Evolutionary conservation across 352 stramenopile species (phyloP).

Genomic region (Thalassiosira sp.): DNA sequence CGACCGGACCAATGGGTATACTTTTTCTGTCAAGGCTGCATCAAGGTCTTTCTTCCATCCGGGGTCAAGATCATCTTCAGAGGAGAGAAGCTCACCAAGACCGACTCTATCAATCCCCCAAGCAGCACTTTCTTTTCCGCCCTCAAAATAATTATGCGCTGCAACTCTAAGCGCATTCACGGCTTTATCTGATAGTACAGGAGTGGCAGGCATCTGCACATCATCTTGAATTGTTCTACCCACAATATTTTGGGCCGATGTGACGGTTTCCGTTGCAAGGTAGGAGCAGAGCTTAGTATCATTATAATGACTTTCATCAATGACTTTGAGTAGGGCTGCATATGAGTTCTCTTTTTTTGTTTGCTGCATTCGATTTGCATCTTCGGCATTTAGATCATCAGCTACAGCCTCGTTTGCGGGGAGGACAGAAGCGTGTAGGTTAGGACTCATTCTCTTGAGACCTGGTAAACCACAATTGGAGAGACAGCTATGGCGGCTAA

Average conservation of each 20-base stretch:
- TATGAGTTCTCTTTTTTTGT: constrained; percentile 33
- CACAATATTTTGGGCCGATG: neutral
- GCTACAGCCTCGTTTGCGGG: too few relatives aligned
- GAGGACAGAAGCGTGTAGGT: too few relatives aligned
- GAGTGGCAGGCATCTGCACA: neutral
- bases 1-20: constrained; percentile 45
- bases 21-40: constrained; percentile 19
- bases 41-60: constrained; percentile 24
- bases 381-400: neutral
- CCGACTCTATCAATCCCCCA: constrained; percentile 26
- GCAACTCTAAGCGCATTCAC: constrained; percentile 24
- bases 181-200: constrained; percentile 30
- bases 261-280: constrained; percentile 27
- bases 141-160: constrained; percentile 38
- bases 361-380: neutral
- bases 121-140: neutral
- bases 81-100: constrained; percentile 30
- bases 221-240: neutral
- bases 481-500: neutral
- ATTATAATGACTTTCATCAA: constrained; percentile 42
- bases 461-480: neutral
- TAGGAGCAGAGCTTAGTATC: constrained; percentile 25
- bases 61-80: neutral
- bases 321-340: constrained; percentile 36
- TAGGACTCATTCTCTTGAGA: too few relatives aligned